Percentiles rank a stretch among this genome's conserved stretches.
phyloP scores from a whole-genome alignment of 2,329 filamentous ascomycete genomes.

The Venturia carpophila region DNA sequence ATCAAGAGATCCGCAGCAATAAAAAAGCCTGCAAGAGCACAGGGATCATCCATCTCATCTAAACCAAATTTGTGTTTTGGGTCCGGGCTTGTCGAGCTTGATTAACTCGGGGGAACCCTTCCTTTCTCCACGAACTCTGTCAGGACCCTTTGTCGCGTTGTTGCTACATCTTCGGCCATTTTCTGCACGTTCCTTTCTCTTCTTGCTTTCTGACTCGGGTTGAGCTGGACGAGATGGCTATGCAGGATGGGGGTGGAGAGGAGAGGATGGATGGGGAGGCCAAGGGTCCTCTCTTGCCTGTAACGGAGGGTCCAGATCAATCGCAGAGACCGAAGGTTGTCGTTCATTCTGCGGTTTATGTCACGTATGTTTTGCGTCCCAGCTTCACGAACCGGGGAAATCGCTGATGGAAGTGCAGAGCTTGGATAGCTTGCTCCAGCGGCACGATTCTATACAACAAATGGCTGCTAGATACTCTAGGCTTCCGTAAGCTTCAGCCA shows the following conservation, averaged over 20 bases:
- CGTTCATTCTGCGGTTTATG: constrained; percentile 14
- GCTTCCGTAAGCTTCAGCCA: constrained; percentile 8
- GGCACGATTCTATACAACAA: constrained; percentile 19
- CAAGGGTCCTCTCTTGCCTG: neutral
- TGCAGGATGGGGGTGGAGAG: neutral
- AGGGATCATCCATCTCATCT: neutral
- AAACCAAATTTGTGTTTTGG: neutral
- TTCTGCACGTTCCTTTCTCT: neutral
- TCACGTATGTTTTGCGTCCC: constrained; percentile 11
- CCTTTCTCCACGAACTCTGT: neutral
- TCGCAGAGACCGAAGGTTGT: neutral
- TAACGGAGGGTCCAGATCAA: neutral
- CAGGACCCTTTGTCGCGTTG: neutral
- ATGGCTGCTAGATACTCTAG: constrained; percentile 17
- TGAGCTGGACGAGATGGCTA: neutral
- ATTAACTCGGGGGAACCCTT: neutral
- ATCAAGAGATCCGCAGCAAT: neutral
- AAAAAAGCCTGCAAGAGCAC: neutral
- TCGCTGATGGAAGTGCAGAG: neutral
- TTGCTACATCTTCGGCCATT: neutral
- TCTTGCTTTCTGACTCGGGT: neutral
- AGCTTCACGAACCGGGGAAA: neutral
- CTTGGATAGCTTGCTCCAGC: constrained; percentile 17
- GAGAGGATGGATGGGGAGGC: neutral
- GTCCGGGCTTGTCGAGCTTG: neutral